A percentile compares a stretch with the other conserved stretches of the same genome.
Evolutionary conservation across 371 early-diverging fungal species (phyloP).

Genomic region (Mucor mucedo): DNA sequence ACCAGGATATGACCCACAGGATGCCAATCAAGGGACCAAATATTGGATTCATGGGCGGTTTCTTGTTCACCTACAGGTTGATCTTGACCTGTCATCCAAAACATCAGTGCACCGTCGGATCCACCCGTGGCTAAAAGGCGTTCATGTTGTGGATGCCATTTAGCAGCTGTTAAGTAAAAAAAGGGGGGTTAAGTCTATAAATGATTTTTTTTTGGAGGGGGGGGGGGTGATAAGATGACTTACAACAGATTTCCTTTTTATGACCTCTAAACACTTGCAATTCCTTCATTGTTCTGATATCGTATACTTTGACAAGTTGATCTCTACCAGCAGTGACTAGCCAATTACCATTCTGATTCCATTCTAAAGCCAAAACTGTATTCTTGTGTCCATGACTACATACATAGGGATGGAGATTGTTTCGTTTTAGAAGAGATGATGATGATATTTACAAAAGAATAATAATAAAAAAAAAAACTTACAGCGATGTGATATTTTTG

Average conservation of each 20-base stretch:
- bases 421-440: not conserved
- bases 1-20: constrained; percentile 98
- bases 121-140: constrained; percentile 94
- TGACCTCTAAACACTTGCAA: constrained; percentile 91
- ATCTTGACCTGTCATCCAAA: constrained; percentile 89
- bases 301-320: constrained; percentile 94
- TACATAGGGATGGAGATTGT: not conserved
- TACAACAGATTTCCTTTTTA: constrained; percentile 94
- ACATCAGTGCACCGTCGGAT: constrained; percentile 92
- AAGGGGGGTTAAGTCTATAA: not conserved
- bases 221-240: too few species aligned
- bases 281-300: constrained; percentile 97
- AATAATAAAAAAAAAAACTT: constrained; percentile 35
- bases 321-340: constrained; percentile 96
- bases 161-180: constrained; percentile 62
- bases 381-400: constrained; percentile 96
- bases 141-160: constrained; percentile 97
- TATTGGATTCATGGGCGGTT: constrained; percentile 92
- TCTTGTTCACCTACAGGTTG: constrained; percentile 78
- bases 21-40: constrained; percentile 99
- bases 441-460: too few species aligned
- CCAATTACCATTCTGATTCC: constrained; percentile 99
- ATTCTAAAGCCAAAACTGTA: constrained; percentile 90
- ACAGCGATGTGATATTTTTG: constrained; percentile 90
- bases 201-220: not conserved